Conservation (phyloP, 768 basidiomycete species). For the Termitomyces sp. region DNA sequence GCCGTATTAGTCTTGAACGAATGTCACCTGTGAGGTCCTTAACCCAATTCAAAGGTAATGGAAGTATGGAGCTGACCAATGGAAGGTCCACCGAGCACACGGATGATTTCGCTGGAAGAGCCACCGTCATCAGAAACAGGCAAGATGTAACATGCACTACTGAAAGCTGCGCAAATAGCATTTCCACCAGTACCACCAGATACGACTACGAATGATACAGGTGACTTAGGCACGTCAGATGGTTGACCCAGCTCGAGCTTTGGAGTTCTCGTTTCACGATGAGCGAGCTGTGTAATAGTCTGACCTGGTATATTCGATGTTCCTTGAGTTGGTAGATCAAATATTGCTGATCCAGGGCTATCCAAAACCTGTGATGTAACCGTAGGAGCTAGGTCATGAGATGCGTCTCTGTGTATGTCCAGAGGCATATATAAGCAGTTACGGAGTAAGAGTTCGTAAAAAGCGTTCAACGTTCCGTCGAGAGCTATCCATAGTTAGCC, state of each 20-base stretch:
- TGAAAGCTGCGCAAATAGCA: conserved; percentile 82
- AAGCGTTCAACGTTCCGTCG: neutral
- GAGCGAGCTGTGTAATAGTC: conserved; percentile 1
- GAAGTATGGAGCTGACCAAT: conserved; percentile 44
- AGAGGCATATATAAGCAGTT: conserved; percentile 9
- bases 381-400: conserved; percentile 9
- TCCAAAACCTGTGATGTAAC: conserved; percentile 19
- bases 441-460: conserved; percentile 1
- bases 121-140: conserved; percentile 97
- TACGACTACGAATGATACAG: conserved; percentile 61
- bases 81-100: conserved; percentile 83
- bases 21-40: conserved; percentile 59
- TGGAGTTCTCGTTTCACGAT: neutral
- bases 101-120: conserved; percentile 90
- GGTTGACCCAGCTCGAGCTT: neutral
- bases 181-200: conserved; percentile 97
- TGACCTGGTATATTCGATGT: neutral
- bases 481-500: neutral
- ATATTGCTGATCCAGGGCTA: conserved; percentile 69
- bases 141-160: conserved; percentile 71
- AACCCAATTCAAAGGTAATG: neutral
- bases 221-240: neutral
- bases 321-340: conserved; percentile 59
- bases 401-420: conserved; percentile 4
- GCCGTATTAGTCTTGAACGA: conserved; percentile 80